Evolutionary conservation across 1,284 basidiomycete genomes (phyloP).

Genomic region (Sphagnurus paluster): DNA sequence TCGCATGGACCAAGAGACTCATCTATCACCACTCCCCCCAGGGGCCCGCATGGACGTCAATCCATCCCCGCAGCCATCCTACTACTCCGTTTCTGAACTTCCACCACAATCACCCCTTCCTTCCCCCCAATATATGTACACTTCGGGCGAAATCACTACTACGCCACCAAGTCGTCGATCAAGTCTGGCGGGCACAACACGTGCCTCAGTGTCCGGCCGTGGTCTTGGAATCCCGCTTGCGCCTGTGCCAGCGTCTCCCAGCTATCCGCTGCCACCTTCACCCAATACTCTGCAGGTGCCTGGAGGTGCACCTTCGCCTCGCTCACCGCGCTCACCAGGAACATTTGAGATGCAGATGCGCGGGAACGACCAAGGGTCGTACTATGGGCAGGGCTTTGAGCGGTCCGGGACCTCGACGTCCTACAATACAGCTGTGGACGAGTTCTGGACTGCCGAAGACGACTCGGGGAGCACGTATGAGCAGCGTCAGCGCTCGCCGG

Average conservation of each 20-base stretch:
- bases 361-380: conserved; percentile 20
- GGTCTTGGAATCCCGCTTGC: too few species aligned
- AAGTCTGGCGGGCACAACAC: conserved; percentile 36
- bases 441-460: conserved; percentile 34
- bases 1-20: conserved; percentile 18
- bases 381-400: conserved; percentile 25
- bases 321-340: too few species aligned
- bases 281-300: conserved; percentile 18
- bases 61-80: conserved; percentile 48
- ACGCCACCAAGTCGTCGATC: conserved; percentile 41
- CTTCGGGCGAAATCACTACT: conserved; percentile 44
- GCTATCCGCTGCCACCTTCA: conserved; percentile 24
- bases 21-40: conserved; percentile 26
- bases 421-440: conserved; percentile 43
- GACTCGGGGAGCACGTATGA: conserved; percentile 21
- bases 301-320: conserved; percentile 10
- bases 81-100: conserved; percentile 70
- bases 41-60: conserved; percentile 17
- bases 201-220: conserved; percentile 22
- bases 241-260: conserved; percentile 8
- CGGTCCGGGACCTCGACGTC: conserved; percentile 40
- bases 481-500: conserved; percentile 10
- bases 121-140: conserved; percentile 46
- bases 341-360: conserved; percentile 58
- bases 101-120: conserved; percentile 62